A percentile compares a stretch with the other conserved stretches of the same genome.
phyloP scores from a whole-genome alignment of 345 rosid species.

The Microthlaspi erraticum region DNA sequence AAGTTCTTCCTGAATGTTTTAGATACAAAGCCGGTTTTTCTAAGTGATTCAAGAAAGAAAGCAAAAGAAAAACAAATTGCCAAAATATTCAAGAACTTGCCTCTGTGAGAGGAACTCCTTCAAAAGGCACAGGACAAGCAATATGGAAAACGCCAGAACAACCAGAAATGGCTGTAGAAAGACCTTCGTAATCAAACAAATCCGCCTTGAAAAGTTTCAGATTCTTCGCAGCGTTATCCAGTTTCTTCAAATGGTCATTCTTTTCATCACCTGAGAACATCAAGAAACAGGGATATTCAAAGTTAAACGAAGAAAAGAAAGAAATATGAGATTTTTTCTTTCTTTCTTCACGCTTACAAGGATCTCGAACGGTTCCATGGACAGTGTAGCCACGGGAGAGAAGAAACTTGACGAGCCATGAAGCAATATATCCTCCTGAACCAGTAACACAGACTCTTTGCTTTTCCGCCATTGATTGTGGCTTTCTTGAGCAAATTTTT shows the following conservation, averaged over 20 bases:
- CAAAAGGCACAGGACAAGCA: constrained; percentile 53
- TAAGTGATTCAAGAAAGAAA: constrained; percentile 12
- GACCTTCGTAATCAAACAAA: constrained; percentile 48
- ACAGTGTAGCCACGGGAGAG: constrained; percentile 58
- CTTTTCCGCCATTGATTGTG: constrained; percentile 29
- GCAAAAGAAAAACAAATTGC: background rate
- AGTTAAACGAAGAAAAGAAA: background rate
- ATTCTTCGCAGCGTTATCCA: constrained; percentile 49
- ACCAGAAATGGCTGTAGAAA: constrained; percentile 52
- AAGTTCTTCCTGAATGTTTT: constrained; percentile 47
- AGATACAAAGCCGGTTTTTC: background rate
- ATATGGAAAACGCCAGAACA: constrained; percentile 59
- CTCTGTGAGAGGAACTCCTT: constrained; percentile 46
- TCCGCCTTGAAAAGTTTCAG: constrained; percentile 54
- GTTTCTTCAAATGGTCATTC: constrained; percentile 51
- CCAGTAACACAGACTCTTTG: constrained; percentile 63
- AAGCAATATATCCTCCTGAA: constrained; percentile 60
- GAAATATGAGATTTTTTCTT: background rate
- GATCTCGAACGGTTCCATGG: constrained; percentile 66
- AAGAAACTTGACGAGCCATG: constrained; percentile 57
- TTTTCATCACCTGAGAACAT: constrained; percentile 51
- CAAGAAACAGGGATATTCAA: constrained; percentile 6
- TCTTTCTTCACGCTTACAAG: constrained; percentile 39
- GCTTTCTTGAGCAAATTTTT: constrained; percentile 22
- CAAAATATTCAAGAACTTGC: constrained; percentile 32